Percentiles rank a stretch among this genome's conserved stretches.
Conservation (phyloP, 805 yeast species). For the Wickerhamiella azymoides region DNA sequence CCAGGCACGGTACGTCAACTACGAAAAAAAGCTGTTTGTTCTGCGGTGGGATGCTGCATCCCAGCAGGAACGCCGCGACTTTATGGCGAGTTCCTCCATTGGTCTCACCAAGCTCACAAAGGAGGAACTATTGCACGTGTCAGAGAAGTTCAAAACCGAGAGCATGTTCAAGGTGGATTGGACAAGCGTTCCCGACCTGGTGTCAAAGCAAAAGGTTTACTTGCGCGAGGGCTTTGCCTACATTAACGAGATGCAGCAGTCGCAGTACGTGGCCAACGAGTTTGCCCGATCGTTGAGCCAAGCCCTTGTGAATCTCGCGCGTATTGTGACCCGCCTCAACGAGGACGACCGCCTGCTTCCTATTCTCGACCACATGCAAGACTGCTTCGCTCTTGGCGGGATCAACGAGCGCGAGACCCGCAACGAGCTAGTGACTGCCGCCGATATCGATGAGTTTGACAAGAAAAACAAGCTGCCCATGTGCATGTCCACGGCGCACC, state of each 20-base stretch:
- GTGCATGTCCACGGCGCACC: constrained; percentile 58
- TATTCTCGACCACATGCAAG: constrained; percentile 61
- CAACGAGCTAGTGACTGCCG: constrained; percentile 40
- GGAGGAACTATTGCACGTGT: constrained; percentile 37
- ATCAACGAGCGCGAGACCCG: constrained; percentile 19
- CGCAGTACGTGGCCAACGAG: constrained; percentile 54
- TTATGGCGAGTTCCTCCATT: constrained; percentile 50
- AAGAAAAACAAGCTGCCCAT: constrained; percentile 62
- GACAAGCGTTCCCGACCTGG: constrained; percentile 62
- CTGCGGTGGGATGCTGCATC: constrained; percentile 55
- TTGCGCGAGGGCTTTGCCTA: constrained; percentile 62
- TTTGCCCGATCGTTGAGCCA: constrained; percentile 39
- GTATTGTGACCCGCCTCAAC: constrained; percentile 67
- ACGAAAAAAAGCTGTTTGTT: constrained; percentile 63
- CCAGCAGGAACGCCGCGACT: constrained; percentile 51
- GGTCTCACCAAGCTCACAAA: constrained; percentile 56
- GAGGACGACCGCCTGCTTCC: constrained; percentile 88
- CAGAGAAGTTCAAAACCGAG: constrained; percentile 36
- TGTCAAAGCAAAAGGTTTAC: constrained; percentile 58
- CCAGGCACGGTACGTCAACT: constrained; percentile 59
- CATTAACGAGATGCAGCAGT: constrained; percentile 70
- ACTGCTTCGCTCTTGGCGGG: constrained; percentile 34
- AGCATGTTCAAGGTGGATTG: constrained; percentile 74
- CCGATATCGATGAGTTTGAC: constrained; percentile 40
- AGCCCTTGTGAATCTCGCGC: constrained; percentile 54